Percentiles rank a stretch among this genome's conserved stretches.
Evolutionary conservation across 2,329 filamentous ascomycete genomes (phyloP).

Genomic region (Emmonsiellopsis sp.): DNA sequence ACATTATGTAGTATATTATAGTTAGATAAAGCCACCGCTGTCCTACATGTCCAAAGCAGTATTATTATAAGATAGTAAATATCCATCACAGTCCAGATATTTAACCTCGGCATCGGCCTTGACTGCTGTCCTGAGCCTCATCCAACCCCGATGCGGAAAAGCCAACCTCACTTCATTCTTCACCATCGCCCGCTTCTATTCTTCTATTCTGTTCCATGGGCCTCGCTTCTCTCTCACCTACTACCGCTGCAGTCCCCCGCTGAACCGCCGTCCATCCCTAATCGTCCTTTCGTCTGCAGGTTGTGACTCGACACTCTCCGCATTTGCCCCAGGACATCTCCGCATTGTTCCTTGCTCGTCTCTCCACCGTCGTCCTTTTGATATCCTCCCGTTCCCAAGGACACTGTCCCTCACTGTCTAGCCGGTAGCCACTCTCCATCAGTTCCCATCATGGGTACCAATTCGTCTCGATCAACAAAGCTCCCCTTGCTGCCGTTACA

Average conservation of each 20-base stretch:
- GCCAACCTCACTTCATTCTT: not conserved
- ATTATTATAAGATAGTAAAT: too few relatives aligned
- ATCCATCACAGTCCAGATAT: not conserved
- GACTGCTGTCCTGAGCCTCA: constrained; percentile 9
- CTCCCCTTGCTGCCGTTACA: constrained; percentile 76
- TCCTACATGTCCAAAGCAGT: too few relatives aligned
- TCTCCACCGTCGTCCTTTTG: not conserved
- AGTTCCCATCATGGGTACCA: constrained; percentile 26
- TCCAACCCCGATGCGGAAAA: constrained; percentile 13
- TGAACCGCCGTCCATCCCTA: not conserved
- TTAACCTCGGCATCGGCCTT: constrained; percentile 8
- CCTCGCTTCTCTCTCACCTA: too few relatives aligned
- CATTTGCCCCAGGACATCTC: not conserved
- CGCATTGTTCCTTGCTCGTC: not conserved
- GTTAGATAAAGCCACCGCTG: too few relatives aligned
- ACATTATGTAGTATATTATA: not conserved
- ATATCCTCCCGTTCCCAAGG: not conserved
- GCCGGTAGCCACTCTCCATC: constrained; percentile 1
- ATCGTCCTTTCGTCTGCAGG: too few relatives aligned
- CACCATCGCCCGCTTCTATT: too few relatives aligned
- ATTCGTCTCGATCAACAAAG: constrained; percentile 23
- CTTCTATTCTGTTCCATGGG: too few relatives aligned
- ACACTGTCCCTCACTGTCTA: not conserved
- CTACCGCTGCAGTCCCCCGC: too few relatives aligned
- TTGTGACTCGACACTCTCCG: not conserved